Percentiles rank a stretch among this genome's conserved stretches.
Evolutionary conservation across 345 rosid genomes (phyloP).

Genomic region (Xanthoceras sorbifolium): DNA sequence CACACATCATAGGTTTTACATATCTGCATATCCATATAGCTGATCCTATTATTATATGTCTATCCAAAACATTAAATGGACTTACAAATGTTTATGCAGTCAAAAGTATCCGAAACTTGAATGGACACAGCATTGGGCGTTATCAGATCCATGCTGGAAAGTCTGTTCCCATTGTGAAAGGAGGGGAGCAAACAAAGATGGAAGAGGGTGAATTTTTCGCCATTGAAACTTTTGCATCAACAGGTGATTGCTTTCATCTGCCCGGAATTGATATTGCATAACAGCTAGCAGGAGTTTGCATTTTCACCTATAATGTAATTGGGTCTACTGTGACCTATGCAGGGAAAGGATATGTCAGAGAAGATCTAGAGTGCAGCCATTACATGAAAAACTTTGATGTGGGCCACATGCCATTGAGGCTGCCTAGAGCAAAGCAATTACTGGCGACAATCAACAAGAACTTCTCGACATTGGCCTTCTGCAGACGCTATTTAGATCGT

Average conservation of each 20-base stretch:
- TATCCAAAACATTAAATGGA: not conserved
- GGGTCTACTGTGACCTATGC: conserved; percentile 18
- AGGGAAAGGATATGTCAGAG: conserved; percentile 94
- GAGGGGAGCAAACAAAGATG: conserved; percentile 98
- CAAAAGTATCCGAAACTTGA: conserved; percentile 86
- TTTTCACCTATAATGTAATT: not conserved
- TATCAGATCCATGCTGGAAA: conserved; percentile 97
- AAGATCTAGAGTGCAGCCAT: conserved; percentile 95
- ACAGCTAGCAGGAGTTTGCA: not conserved
- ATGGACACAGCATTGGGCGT: conserved; percentile 82
- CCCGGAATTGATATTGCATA: conserved; percentile 13
- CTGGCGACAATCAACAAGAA: conserved; percentile 92
- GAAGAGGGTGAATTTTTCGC: conserved; percentile 98
- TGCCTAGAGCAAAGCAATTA: conserved; percentile 93
- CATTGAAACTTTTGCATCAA: conserved; percentile 91
- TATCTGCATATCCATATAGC: not conserved
- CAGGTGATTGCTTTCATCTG: conserved; percentile 50
- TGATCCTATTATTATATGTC: not conserved
- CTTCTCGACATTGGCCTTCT: conserved; percentile 90
- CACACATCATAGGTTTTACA: not conserved
- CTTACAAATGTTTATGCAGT: conserved; percentile 43
- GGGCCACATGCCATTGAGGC: conserved; percentile 76
- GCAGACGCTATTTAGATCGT: conserved; percentile 89
- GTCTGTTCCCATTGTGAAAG: conserved; percentile 92
- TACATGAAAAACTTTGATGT: conserved; percentile 86